Base-by-base conservation (phyloP, 73 alveolate species). In the Stentor coeruleus region DNA sequence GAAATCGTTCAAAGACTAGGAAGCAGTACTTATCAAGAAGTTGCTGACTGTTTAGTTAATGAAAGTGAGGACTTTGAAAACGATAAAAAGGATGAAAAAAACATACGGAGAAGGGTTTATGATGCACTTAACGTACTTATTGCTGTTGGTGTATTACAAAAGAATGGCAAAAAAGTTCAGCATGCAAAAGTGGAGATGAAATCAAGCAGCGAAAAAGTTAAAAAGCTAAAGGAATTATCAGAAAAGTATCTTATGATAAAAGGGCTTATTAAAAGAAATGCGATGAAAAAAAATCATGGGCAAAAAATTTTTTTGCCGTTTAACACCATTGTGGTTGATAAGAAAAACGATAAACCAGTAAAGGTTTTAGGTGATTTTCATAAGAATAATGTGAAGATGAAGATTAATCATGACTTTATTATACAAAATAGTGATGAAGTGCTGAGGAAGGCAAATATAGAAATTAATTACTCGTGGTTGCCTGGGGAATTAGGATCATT, bases 91-190 rank as follows among this genome's bases (percentile, higher is more conserved):
- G 97, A 93, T 74, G 97, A 93, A 57, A 85, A 93, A 60, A 95
- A 93, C 75, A 92, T 95, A 28, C 88, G 95, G 83, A 88, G 99
- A 76, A 87, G 99, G 85, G 97, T 95, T 3, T 95, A 95, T 75
- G 98, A 93, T 77, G 97, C 99, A 1, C 91, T 95, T 30, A 95
- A 93, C 85, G 98, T 95, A 3, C 84, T 95, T 59, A 93, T 86
- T 59, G 94, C 97, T 3, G 89, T 93, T 3, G 93, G 92, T 37
- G 92, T 94, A 35, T 76, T 94, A 38, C 84, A 76, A 77, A 94
- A 91, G 66, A 85, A 84, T 20, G 94, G 93, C 26, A 91, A 93
- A 77, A 81, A 81, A 60, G 95, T 90, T 41, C 66, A 57, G 40
- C 28, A 86, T 42, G 88, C 86, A 75, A 55, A 35, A 28, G 41